Conservation (phyloP, 345 rosid genomes). For the Salix udensis region DNA sequence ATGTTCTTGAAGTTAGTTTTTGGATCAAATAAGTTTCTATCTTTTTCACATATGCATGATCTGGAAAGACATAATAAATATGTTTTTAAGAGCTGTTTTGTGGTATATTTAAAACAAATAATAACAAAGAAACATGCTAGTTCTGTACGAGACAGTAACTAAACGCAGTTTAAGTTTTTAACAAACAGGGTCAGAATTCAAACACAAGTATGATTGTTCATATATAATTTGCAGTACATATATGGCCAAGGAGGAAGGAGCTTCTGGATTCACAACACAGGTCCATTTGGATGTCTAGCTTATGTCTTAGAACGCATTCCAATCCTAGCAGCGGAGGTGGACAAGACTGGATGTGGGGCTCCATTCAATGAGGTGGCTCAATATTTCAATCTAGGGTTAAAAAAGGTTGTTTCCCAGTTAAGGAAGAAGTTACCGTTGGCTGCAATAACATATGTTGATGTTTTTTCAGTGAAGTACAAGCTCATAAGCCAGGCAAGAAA, state of each 20-base stretch:
- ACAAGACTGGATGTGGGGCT: conserved; percentile 54
- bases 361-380: conserved; percentile 60
- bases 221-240: conserved; percentile 27
- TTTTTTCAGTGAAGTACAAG: conserved; percentile 50
- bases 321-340: conserved; percentile 32
- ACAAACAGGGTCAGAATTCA: no score
- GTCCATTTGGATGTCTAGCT: conserved; percentile 66
- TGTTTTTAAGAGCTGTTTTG: no score
- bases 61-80: no score
- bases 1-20: no score
- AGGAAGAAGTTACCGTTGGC: conserved; percentile 53
- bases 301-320: conserved; percentile 48
- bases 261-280: conserved; percentile 81
- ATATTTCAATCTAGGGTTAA: conserved; percentile 42
- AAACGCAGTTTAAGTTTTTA: no score
- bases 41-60: no score
- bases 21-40: no score
- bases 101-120: no score
- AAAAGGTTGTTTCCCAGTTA: conserved; percentile 32
- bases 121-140: no score
- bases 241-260: conserved; percentile 63
- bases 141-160: no score
- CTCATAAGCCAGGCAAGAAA: conserved; percentile 51
- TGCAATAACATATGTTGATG: conserved; percentile 58
- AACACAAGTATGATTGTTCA: no score